Conservation (phyloP, 1,284 basidiomycete species). For the Hymenochaete sp. region DNA sequence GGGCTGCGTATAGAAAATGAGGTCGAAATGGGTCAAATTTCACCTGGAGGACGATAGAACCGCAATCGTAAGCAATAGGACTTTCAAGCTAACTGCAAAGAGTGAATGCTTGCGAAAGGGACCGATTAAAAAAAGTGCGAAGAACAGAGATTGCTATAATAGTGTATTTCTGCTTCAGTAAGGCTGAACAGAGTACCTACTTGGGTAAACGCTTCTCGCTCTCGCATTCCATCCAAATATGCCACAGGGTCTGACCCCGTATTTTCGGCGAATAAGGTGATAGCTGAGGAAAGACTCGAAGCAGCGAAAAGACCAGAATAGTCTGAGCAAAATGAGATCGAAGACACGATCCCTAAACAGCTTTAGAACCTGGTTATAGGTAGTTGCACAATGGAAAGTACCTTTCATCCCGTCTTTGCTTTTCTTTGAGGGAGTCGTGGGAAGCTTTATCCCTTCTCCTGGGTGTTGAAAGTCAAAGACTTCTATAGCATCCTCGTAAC, state of each 20-base stretch:
- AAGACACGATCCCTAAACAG: constrained; percentile 68
- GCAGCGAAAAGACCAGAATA: constrained; percentile 69
- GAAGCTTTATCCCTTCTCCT: constrained; percentile 64
- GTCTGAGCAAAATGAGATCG: constrained; percentile 68
- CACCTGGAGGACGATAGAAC: constrained; percentile 38
- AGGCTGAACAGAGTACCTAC: constrained; percentile 30
- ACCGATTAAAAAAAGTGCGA: neutral
- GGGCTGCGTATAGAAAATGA: constrained; percentile 70
- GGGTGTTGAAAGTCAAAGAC: constrained; percentile 73
- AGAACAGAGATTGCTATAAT: neutral
- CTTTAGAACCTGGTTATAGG: neutral
- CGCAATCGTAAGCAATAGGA: neutral
- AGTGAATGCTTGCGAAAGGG: neutral
- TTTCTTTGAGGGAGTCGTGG: constrained; percentile 70
- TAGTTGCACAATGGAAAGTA: constrained; percentile 22
- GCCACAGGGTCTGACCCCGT: constrained; percentile 45
- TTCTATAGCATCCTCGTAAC: constrained; percentile 84
- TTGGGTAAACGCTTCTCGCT: constrained; percentile 61
- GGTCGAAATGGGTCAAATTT: constrained; percentile 70
- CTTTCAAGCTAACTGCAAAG: constrained; percentile 2
- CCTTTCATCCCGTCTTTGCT: constrained; percentile 83
- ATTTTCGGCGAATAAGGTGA: constrained; percentile 68
- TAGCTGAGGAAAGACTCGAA: constrained; percentile 46
- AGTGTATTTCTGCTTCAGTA: neutral
- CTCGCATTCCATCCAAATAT: constrained; percentile 52